Evolutionary conservation across 176 grass and related monocot species (phyloP), one percentile per base, ranked within the genome.

Genomic region (Eragrostis curvula): DNA sequence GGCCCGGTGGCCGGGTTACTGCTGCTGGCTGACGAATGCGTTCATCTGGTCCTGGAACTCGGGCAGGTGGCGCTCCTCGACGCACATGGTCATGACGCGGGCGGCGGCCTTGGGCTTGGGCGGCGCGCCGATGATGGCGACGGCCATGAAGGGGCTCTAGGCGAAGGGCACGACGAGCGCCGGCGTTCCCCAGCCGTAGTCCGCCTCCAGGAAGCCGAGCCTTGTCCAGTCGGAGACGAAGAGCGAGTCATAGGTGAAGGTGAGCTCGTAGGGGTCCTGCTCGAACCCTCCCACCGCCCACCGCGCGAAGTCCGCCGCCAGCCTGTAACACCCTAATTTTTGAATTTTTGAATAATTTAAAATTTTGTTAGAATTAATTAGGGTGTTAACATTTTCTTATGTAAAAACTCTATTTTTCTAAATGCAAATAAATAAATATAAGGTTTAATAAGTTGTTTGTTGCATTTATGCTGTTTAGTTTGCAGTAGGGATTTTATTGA

Each of bases 221-320:
- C 88, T 51, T 1, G 92, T 94, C 95, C 92, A 97, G 62, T 97
- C 95, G 9, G 95, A 94, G 47, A 97, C 88, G 73, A 94, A 97
- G 4, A 97, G 29, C 9, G 88, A 87, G 70, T 92, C 83, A 66
- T 91, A 94, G 3, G 61, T 80, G 86, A 92, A 94, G 2, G 81
- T 85, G 2, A 94, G 81, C 83, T 92, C 81, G 64, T 94, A 97
- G 0, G 86, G 90, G 21, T 97, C 95, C 64, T 82, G 64, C 29
- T 24, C 10, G 60, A 92, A 89, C 3, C 88, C 86, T 0, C 92
- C 95, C 0, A 32, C 88, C 3, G 88, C 90, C 92, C 92, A 97
- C 32, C 42, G 27, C 5, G 88, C 95, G 62, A 97, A 90, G 17
- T 92, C 81, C 9, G 27, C 77, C 0, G 84, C 45, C 41, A n/a